phyloP scores from a whole-genome alignment of 2,329 filamentous ascomycete species.

The Aspergillus felis region DNA sequence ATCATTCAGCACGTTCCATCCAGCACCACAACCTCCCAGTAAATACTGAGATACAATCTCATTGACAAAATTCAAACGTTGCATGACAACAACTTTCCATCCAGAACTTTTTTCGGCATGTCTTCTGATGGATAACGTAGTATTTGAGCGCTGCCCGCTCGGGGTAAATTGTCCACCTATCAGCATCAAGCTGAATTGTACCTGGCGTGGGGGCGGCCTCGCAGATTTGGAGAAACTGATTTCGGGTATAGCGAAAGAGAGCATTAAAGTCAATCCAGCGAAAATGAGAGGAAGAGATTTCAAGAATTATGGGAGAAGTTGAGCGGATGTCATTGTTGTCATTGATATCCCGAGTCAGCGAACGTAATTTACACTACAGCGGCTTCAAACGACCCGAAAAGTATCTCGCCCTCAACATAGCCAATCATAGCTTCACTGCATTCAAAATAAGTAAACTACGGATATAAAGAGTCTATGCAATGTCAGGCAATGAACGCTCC shows the following conservation, averaged over 20 bases:
- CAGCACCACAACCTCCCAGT: neutral
- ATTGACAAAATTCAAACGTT: neutral
- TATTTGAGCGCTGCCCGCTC: neutral
- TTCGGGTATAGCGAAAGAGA: neutral
- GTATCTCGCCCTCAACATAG: neutral
- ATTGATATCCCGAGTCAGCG: neutral
- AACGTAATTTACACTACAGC: neutral
- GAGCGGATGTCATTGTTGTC: neutral
- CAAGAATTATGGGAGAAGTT: neutral
- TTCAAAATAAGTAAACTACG: neutral
- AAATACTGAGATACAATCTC: neutral
- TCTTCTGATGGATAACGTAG: neutral
- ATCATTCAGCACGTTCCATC: too few relatives aligned
- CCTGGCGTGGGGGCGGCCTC: slow-evolving; percentile 8
- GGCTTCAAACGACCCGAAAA: neutral
- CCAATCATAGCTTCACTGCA: neutral
- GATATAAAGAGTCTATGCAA: slow-evolving; percentile 21
- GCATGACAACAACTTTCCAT: neutral
- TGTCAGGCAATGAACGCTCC: slow-evolving; percentile 33
- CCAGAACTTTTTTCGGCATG: neutral
- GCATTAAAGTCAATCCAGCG: neutral
- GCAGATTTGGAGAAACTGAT: slow-evolving; percentile 2
- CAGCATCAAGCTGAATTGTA: neutral
- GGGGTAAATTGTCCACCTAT: slow-evolving; percentile 24
- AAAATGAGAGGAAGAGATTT: neutral